Percentiles rank a stretch among this genome's conserved stretches.
phyloP scores from a whole-genome alignment of 2,329 filamentous ascomycete genomes.

The Elsinoe necatrix region DNA sequence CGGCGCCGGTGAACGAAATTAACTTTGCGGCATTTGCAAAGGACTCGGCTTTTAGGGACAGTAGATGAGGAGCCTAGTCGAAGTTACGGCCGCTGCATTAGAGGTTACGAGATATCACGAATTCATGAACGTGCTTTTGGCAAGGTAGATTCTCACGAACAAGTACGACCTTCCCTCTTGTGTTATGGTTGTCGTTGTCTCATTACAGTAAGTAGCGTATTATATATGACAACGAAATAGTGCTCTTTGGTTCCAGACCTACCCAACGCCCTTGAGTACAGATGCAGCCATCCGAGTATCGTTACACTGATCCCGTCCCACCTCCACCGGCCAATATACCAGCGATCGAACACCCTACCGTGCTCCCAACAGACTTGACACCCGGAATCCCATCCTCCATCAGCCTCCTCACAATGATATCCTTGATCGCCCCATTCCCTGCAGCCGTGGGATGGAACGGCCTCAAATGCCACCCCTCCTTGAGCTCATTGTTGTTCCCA shows the following conservation, averaged over 20 bases:
- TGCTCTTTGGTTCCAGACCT: too few species aligned
- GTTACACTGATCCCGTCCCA: not conserved
- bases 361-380: not conserved
- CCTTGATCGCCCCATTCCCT: not conserved
- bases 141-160: not conserved
- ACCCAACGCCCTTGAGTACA: too few species aligned
- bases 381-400: not conserved
- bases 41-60: constrained; percentile 14
- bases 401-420: not conserved
- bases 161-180: too few species aligned
- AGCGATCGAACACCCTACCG: not conserved
- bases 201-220: not conserved
- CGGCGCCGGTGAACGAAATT: not conserved
- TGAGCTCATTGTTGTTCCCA: not conserved
- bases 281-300: too few species aligned
- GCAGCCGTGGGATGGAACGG: not conserved
- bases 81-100: not conserved
- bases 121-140: not conserved
- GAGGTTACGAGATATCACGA: not conserved
- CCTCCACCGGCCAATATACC: not conserved
- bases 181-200: not conserved
- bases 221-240: not conserved
- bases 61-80: not conserved
- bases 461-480: not conserved
- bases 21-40: constrained; percentile 12